Conservation (phyloP, 2,329 filamentous ascomycete genomes). For the Torrubiellomyces zombiae region DNA sequence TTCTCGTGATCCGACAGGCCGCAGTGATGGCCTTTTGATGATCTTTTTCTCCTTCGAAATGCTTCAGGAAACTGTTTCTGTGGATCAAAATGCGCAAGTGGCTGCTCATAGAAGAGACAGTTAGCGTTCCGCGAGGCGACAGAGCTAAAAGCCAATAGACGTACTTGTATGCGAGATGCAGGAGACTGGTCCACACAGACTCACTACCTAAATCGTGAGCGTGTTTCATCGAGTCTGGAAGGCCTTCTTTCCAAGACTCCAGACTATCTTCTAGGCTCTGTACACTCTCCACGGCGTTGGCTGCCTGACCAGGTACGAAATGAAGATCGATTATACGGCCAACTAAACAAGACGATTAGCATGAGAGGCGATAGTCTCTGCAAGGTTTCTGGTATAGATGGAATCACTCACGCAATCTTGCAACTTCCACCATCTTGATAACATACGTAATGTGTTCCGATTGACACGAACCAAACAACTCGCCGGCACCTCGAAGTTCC, state of each 20-base stretch:
- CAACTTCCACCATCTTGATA: slow-evolving; percentile 21
- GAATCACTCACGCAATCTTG: slow-evolving; percentile 13
- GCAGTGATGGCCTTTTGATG: slow-evolving; percentile 15
- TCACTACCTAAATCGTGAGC: slow-evolving; percentile 15
- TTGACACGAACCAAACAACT: slow-evolving; percentile 13
- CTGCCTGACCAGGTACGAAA: slow-evolving; percentile 16
- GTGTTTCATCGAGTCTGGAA: slow-evolving; percentile 14
- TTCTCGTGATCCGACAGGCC: slow-evolving; percentile 18
- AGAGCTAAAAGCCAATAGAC: neutral
- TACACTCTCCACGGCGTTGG: slow-evolving; percentile 12
- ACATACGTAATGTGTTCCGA: slow-evolving; percentile 18
- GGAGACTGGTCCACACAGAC: slow-evolving; percentile 18
- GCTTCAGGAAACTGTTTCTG: slow-evolving; percentile 15
- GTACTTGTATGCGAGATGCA: slow-evolving; percentile 22
- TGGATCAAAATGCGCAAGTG: slow-evolving; percentile 20
- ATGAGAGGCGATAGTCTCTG: too few species aligned
- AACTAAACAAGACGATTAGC: slow-evolving; percentile 12
- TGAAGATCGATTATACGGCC: slow-evolving; percentile 18
- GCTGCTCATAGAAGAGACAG: slow-evolving; percentile 4
- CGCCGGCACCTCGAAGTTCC: slow-evolving; percentile 8
- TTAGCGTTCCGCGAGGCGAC: neutral
- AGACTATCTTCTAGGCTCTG: slow-evolving; percentile 13
- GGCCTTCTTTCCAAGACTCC: slow-evolving; percentile 17
- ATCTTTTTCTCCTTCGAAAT: slow-evolving; percentile 11
- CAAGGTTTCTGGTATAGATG: neutral